These are phyloP conservation scores for Thraustochytrium sp. DNA, from an alignment of 352 stramenopile species.

Conservation along the genomic window DNA sequence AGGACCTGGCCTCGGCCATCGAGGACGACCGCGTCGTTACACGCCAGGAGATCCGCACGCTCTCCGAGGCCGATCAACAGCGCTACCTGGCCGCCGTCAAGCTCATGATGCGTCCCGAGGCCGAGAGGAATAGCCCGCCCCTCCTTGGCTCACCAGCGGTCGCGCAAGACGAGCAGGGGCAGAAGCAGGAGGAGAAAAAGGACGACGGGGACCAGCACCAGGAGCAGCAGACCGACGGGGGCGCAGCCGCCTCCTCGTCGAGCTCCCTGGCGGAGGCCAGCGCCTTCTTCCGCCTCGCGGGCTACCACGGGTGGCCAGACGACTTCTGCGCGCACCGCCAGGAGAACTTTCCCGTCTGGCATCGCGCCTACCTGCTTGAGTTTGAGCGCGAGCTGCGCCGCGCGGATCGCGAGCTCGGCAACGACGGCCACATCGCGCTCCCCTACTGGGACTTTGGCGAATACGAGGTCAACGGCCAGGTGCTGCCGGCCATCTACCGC, in stretches of 20 bases:
- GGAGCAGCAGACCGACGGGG: too few species aligned
- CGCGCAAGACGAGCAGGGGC: neutral
- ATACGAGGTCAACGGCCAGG: slow-evolving; percentile 17
- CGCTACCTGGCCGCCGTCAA: neutral
- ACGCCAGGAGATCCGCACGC: slow-evolving; percentile 5
- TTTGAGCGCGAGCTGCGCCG: neutral
- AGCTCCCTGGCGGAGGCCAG: neutral
- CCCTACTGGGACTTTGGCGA: slow-evolving; percentile 42
- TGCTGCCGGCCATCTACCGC: neutral
- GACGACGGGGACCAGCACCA: too few species aligned
- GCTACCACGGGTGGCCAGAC: slow-evolving; percentile 20
- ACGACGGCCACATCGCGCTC: slow-evolving; percentile 13
- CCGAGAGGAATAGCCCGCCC: neutral
- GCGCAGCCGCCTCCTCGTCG: too few species aligned
- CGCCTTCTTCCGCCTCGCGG: neutral
- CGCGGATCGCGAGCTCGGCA: neutral
- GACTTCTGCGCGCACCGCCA: slow-evolving; percentile 21
- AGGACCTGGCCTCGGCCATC: neutral
- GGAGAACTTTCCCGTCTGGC: slow-evolving; percentile 35
- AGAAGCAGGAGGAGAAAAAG: too few species aligned
- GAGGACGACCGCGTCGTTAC: neutral
- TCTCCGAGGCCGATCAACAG: neutral
- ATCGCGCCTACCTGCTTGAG: slow-evolving; percentile 39
- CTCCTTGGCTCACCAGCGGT: neutral
- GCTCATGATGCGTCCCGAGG: neutral